Conservation (phyloP, 257 asterid species). For the Fraxinus excelsior region DNA sequence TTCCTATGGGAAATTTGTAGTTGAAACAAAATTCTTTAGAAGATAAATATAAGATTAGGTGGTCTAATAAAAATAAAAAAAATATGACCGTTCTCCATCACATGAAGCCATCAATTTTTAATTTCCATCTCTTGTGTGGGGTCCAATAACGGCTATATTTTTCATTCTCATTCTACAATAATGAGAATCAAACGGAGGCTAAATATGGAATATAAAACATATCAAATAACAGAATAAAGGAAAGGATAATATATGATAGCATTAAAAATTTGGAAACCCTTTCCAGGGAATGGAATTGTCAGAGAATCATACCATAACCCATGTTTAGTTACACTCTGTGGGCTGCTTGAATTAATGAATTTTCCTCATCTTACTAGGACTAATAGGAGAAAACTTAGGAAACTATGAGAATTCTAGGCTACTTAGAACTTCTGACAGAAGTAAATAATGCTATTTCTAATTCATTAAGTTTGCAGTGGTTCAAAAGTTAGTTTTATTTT, state of each 20-base stretch:
- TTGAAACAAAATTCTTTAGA: not conserved
- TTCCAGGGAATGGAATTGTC: not conserved
- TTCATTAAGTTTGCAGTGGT: conserved; percentile 5
- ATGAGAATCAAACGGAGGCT: too few relatives aligned
- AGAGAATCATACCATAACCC: not conserved
- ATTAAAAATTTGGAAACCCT: not conserved
- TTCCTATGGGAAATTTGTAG: not conserved
- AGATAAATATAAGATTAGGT: not conserved
- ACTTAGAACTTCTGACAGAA: conserved; percentile 6
- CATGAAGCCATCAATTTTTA: too few relatives aligned
- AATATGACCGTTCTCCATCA: too few relatives aligned
- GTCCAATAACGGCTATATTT: too few relatives aligned
- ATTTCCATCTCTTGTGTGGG: too few relatives aligned
- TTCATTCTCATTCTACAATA: too few relatives aligned
- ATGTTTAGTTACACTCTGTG: not conserved
- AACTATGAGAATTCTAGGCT: not conserved
- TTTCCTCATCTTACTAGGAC: not conserved
- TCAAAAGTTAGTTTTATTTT: not conserved
- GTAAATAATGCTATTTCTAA: conserved; percentile 12
- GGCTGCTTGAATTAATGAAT: not conserved
- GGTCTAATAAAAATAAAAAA: too few relatives aligned
- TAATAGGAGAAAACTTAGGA: not conserved
- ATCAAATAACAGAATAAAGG: not conserved
- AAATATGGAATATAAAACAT: not conserved
- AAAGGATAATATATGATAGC: not conserved